phyloP scores from a whole-genome alignment of 164 flowering plant genomes.

The Aristolochia fimbriata region DNA sequence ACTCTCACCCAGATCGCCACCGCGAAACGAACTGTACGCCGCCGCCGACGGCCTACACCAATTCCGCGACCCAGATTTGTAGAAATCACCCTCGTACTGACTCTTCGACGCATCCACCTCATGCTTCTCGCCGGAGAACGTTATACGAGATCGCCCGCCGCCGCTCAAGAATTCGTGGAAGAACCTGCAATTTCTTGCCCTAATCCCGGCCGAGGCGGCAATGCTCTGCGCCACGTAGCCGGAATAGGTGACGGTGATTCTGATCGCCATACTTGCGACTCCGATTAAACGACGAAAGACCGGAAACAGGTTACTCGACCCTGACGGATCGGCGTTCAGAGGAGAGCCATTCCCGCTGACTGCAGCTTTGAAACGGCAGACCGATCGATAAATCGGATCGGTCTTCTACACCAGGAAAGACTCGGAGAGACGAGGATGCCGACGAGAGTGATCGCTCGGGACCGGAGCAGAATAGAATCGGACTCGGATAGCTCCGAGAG shows the following conservation, averaged over 20 bases:
- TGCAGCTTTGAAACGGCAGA: background rate
- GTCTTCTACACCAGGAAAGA: background rate
- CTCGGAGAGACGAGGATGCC: background rate
- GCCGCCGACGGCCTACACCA: background rate
- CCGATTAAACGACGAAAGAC: constrained; percentile 20
- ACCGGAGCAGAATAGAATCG: background rate
- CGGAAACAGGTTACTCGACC: constrained; percentile 15
- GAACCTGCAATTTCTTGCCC: constrained; percentile 25
- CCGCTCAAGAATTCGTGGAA: constrained; percentile 27
- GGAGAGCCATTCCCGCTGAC: background rate
- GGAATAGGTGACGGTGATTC: constrained; percentile 47
- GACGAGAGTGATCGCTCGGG: background rate
- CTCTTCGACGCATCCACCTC: constrained; percentile 16
- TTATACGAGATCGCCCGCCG: constrained; percentile 20
- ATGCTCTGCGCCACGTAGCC: constrained; percentile 53
- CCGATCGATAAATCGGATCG: background rate
- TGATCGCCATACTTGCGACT: constrained; percentile 46
- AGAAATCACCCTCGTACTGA: constrained; percentile 10
- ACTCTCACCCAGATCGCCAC: background rate
- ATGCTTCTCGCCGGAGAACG: constrained; percentile 18
- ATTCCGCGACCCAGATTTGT: constrained; percentile 3
- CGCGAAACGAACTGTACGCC: background rate
- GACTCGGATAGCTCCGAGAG: background rate
- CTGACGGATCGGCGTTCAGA: background rate
- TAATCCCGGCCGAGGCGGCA: constrained; percentile 36